Conservation (phyloP, 139 green algal species). For the Zygnema cylindricum region DNA sequence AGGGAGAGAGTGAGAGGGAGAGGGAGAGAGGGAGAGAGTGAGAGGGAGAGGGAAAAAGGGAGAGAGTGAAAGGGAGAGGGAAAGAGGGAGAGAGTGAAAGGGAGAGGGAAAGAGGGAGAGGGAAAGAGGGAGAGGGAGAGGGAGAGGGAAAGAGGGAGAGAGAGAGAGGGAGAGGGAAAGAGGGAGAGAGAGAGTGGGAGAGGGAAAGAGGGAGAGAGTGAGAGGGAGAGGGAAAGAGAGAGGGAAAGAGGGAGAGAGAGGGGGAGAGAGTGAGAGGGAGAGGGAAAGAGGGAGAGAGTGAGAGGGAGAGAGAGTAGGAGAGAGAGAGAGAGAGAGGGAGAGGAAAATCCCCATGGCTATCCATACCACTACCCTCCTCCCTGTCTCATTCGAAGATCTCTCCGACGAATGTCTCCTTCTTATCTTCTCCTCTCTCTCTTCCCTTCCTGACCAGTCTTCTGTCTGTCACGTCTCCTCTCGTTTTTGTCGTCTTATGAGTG, state of each 20-base stretch:
- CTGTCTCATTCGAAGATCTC: background rate
- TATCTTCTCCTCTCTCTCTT: background rate
- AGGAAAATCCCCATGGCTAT: background rate
- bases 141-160: background rate
- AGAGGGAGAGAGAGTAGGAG: background rate
- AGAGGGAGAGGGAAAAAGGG: background rate
- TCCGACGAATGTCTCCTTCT: background rate
- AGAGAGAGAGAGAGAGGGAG: background rate
- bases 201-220: background rate
- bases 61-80: too few species aligned
- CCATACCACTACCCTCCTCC: too few species aligned
- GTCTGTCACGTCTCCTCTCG: background rate
- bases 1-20: background rate
- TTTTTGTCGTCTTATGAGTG: background rate
- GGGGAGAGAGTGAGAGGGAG: background rate
- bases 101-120: background rate
- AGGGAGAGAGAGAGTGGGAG: background rate
- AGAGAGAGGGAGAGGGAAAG: background rate
- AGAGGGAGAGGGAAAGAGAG: background rate
- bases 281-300: background rate
- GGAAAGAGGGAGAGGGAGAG: background rate
- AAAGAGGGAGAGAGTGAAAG: too few species aligned
- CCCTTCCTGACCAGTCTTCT: background rate
- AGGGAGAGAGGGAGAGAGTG: background rate
- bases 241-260: background rate